A percentile compares a stretch with the other conserved stretches of the same genome.
phyloP scores from a whole-genome alignment of 1,284 basidiomycete genomes.

The Sanghuangporus sanghuang region DNA sequence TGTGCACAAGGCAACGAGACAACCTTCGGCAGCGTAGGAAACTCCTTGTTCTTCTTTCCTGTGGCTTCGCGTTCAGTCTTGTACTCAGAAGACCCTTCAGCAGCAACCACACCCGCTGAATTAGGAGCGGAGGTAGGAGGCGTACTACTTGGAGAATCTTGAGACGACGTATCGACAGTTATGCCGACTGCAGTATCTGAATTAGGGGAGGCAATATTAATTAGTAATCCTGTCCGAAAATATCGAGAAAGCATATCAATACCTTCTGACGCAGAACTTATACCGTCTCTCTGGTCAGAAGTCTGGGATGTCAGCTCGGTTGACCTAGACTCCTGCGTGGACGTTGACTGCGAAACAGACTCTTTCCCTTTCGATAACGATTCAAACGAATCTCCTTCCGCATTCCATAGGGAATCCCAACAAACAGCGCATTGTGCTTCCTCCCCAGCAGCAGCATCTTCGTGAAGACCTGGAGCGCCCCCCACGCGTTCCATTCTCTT shows the following conservation, averaged over 20 bases:
- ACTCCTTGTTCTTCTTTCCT: not conserved
- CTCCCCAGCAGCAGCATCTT: conserved; percentile 32
- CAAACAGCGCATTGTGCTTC: conserved; percentile 65
- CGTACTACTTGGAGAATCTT: not conserved
- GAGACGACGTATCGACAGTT: not conserved
- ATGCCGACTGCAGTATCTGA: not conserved
- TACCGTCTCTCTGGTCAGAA: not conserved
- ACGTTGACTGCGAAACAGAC: conserved; percentile 24
- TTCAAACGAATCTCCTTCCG: conserved; percentile 38
- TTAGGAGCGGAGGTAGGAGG: not conserved
- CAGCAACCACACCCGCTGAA: not conserved
- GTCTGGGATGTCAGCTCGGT: conserved; percentile 7
- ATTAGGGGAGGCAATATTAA: not conserved
- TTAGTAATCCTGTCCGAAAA: no score
- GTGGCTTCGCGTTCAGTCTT: conserved; percentile 21
- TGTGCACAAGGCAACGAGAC: conserved; percentile 72
- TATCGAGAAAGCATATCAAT: not conserved
- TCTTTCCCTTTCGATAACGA: conserved; percentile 17
- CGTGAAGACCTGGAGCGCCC: conserved; percentile 33
- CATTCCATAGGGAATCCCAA: conserved; percentile 60
- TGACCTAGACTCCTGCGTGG: conserved; percentile 16
- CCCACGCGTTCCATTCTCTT: conserved; percentile 57
- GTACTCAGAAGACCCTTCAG: conserved; percentile 20
- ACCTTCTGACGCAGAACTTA: not conserved
- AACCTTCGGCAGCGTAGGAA: conserved; percentile 32